phyloP scores from a whole-genome alignment of 331 rosid species.

The Malus hybrid region DNA sequence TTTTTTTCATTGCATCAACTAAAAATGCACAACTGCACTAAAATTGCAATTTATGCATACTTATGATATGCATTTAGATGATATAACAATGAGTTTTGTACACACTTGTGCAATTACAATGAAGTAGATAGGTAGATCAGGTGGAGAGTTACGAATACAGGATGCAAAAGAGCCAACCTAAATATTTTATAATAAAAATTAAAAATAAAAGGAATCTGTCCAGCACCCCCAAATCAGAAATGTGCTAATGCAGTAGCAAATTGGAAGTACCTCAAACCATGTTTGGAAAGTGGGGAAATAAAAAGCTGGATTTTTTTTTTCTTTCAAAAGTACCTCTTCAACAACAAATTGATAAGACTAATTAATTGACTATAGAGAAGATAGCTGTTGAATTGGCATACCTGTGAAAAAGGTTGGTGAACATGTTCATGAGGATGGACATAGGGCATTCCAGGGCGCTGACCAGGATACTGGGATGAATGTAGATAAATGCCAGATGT shows the following conservation, averaged over 20 bases:
- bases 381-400: conserved; percentile 13
- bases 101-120: too few species aligned
- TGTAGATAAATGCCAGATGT: conserved; percentile 71
- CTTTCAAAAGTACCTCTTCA: neutral
- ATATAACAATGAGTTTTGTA: too few species aligned
- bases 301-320: too few species aligned
- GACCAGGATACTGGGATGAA: conserved; percentile 84
- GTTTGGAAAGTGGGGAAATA: neutral
- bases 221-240: neutral
- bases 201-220: neutral
- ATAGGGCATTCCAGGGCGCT: conserved; percentile 78
- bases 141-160: neutral
- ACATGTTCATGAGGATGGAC: conserved; percentile 75
- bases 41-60: neutral
- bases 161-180: neutral
- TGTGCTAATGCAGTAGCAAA: neutral
- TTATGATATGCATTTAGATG: neutral
- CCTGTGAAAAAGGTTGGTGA: conserved; percentile 91
- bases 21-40: neutral
- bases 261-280: neutral
- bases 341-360: neutral
- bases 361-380: neutral
- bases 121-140: neutral
- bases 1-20: neutral
- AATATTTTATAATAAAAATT: too few species aligned